Evolutionary conservation across 768 basidiomycete species (phyloP).

Genomic region (Stropharia rugosoannulata): DNA sequence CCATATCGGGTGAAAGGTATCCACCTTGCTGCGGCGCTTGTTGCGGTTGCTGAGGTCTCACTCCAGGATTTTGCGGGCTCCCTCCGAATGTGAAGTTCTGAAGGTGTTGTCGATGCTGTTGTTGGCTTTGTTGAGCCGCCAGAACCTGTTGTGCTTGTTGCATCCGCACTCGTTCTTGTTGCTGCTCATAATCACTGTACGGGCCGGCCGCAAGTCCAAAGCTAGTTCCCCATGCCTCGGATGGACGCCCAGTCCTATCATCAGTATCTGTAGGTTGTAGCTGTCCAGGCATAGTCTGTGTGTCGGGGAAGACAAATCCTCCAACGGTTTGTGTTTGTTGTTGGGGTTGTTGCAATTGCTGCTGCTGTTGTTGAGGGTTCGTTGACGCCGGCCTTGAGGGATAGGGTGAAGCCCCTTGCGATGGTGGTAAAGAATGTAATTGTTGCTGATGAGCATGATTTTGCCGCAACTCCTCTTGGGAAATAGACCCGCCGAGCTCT

Average conservation of each 20-base stretch:
- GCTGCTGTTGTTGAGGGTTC: slow-evolving; percentile 17
- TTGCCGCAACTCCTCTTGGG: slow-evolving; percentile 7
- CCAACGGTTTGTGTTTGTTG: neutral
- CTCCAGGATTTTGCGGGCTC: slow-evolving; percentile 4
- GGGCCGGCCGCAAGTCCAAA: neutral
- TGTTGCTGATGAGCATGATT: slow-evolving; percentile 8
- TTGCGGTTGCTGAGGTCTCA: slow-evolving; percentile 5
- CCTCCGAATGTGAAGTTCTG: slow-evolving; percentile 29
- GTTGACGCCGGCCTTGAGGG: neutral
- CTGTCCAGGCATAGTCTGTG: slow-evolving; percentile 5
- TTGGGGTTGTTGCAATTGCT: slow-evolving; percentile 6
- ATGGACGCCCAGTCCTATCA: neutral
- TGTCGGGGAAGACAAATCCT: slow-evolving; percentile 5
- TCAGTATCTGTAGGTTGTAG: neutral
- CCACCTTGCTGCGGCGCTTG: neutral
- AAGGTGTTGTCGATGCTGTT: slow-evolving; percentile 23
- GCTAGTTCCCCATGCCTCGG: neutral
- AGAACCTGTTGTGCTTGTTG: slow-evolving; percentile 7
- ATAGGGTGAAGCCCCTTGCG: slow-evolving; percentile 10
- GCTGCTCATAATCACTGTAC: slow-evolving; percentile 7
- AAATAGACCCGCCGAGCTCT: slow-evolving; percentile 4
- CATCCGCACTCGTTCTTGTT: neutral
- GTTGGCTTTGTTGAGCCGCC: slow-evolving; percentile 23
- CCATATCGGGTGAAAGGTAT: neutral
- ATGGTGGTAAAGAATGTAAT: slow-evolving; percentile 4